phyloP scores from a whole-genome alignment of 345 rosid species.

The Eucalyptus dawsonii region DNA sequence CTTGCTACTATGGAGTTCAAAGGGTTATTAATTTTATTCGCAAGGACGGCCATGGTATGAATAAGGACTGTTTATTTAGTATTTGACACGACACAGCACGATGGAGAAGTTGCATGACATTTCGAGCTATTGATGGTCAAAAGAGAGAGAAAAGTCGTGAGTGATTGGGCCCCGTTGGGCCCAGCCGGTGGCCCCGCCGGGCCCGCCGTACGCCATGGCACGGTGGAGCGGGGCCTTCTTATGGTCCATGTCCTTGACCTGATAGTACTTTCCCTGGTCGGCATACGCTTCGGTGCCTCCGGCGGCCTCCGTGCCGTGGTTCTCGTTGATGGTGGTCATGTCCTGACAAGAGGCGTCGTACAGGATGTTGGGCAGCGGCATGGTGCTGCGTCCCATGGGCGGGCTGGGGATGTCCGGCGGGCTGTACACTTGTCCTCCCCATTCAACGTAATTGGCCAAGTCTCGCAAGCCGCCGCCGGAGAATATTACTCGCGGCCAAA shows the following conservation, averaged over 20 bases:
- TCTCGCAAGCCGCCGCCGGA: not conserved
- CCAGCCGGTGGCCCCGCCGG: not conserved
- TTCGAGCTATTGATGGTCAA: not conserved
- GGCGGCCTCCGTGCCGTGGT: not conserved
- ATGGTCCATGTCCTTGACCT: not conserved
- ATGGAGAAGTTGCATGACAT: not conserved
- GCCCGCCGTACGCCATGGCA: not conserved
- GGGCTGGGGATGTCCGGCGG: not conserved
- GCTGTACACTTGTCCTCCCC: constrained; percentile 4
- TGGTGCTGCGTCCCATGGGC: not conserved
- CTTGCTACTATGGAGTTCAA: not conserved
- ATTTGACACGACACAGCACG: not conserved
- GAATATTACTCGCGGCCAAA: not conserved
- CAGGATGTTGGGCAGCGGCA: not conserved
- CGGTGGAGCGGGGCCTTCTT: not conserved
- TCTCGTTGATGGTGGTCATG: not conserved
- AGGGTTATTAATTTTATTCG: not conserved
- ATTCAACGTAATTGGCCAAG: not conserved
- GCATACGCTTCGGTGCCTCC: not conserved
- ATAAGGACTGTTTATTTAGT: not conserved
- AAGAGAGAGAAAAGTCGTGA: too few relatives aligned
- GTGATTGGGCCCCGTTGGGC: not conserved
- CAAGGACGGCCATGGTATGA: not conserved
- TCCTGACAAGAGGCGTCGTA: not conserved
- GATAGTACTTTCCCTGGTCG: not conserved